These are phyloP conservation scores for Carpinus viminea DNA, from an alignment of 306 rosid species.

Conservation along the genomic window DNA sequence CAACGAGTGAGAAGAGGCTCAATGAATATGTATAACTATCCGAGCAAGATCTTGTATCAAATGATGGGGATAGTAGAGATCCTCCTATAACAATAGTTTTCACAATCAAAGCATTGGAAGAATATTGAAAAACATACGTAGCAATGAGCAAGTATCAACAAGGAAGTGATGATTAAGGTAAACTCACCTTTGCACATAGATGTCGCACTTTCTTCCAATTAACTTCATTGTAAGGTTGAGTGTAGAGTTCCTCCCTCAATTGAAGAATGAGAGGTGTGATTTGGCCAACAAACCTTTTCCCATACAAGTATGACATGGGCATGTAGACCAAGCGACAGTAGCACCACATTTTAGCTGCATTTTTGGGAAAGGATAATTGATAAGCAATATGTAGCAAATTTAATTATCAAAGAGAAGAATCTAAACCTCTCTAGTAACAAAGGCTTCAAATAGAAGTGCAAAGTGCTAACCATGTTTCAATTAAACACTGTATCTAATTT, in stretches of 20 bases:
- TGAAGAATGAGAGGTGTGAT: constrained; percentile 71
- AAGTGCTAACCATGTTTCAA: neutral
- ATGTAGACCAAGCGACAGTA: constrained; percentile 70
- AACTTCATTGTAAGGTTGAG: constrained; percentile 48
- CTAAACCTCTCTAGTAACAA: neutral
- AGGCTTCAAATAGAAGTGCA: neutral
- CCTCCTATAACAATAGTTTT: constrained; percentile 44
- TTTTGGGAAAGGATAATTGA: neutral
- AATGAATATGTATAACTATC: constrained; percentile 51
- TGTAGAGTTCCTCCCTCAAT: constrained; percentile 53
- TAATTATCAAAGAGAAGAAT: neutral
- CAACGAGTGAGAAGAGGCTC: constrained; percentile 76
- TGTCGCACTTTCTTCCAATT: constrained; percentile 64
- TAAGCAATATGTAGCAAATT: neutral
- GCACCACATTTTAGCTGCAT: constrained; percentile 82
- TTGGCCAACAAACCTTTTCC: constrained; percentile 62
- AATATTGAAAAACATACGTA: neutral
- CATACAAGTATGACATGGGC: constrained; percentile 82
- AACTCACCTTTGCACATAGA: constrained; percentile 49
- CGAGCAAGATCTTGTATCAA: constrained; percentile 67
- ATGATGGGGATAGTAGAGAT: constrained; percentile 60
- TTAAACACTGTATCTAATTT: no score
- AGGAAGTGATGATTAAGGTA: no score
- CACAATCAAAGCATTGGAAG: neutral
- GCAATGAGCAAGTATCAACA: no score